Evolutionary conservation across 1,284 basidiomycete genomes (phyloP).

Genomic region (Mycena citricolor): DNA sequence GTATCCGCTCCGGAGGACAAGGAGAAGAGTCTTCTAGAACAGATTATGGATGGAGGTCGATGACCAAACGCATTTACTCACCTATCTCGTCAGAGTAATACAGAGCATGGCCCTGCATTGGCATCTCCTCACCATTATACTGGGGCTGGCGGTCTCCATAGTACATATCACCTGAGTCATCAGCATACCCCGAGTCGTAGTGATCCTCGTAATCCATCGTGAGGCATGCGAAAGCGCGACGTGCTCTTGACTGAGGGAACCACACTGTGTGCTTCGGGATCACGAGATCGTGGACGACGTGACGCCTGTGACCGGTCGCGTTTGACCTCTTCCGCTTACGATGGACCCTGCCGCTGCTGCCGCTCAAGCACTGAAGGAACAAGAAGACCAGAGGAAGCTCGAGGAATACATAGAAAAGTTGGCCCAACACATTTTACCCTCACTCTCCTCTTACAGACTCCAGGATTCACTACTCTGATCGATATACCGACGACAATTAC

Average conservation of each 20-base stretch:
- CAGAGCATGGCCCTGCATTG: too few species aligned
- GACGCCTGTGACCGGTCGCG: too few species aligned
- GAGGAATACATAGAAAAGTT: constrained; percentile 73
- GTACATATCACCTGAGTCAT: constrained; percentile 4
- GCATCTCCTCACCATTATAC: not conserved
- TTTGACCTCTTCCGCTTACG: too few species aligned
- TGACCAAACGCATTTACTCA: constrained; percentile 47
- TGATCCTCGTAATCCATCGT: constrained; percentile 7
- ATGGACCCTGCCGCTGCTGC: constrained; percentile 12
- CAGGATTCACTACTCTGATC: constrained; percentile 83
- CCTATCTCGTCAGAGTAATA: constrained; percentile 37
- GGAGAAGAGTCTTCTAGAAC: constrained; percentile 41
- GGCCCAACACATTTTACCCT: constrained; percentile 22
- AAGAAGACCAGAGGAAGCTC: constrained; percentile 48
- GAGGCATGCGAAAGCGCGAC: too few species aligned
- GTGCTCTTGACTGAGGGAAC: not conserved
- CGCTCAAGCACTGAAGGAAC: constrained; percentile 31
- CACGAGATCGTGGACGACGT: too few species aligned
- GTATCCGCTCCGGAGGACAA: constrained; percentile 33
- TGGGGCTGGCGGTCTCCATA: not conserved
- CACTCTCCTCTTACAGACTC: constrained; percentile 19
- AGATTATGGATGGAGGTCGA: constrained; percentile 3
- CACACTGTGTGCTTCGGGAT: too few species aligned
- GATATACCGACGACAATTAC: constrained; percentile 78
- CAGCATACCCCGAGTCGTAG: not conserved